Percentiles rank a stretch among this genome's conserved stretches.
Conservation (phyloP, 2,329 filamentous ascomycete species). For the Ophidiomyces ophidiicola region DNA sequence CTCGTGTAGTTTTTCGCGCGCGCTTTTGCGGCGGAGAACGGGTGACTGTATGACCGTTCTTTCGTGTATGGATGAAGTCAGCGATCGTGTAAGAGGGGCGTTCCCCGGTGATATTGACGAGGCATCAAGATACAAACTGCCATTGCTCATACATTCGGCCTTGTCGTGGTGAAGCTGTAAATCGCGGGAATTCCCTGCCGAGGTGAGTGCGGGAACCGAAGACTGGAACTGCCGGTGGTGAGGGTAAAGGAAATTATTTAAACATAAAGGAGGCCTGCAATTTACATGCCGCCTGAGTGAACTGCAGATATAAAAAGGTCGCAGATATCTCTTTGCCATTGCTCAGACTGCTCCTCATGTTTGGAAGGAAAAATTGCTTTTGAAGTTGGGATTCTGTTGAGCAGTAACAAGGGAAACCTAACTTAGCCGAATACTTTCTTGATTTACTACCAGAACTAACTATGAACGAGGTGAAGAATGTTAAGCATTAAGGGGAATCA, state of each 20-base stretch:
- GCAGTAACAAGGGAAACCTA: too few species aligned
- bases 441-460: not conserved
- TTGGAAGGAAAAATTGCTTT: not conserved
- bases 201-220: not conserved
- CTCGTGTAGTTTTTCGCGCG: conserved; percentile 4
- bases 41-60: conserved; percentile 11
- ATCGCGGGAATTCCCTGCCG: too few species aligned
- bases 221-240: conserved; percentile 1
- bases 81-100: not conserved
- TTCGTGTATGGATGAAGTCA: not conserved
- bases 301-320: not conserved
- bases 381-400: too few species aligned
- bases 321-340: conserved; percentile 5
- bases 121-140: not conserved
- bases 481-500: too few species aligned
- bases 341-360: not conserved
- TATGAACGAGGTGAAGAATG: not conserved
- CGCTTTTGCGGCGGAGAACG: conserved; percentile 8
- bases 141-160: not conserved
- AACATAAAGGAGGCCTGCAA: not conserved
- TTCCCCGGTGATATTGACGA: not conserved
- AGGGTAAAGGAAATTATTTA: not conserved
- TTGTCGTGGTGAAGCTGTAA: too few species aligned
- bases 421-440: too few species aligned
- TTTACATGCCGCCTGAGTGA: not conserved